Conservation (phyloP, 352 stramenopile species). For the Elongisporangium undulatum region DNA sequence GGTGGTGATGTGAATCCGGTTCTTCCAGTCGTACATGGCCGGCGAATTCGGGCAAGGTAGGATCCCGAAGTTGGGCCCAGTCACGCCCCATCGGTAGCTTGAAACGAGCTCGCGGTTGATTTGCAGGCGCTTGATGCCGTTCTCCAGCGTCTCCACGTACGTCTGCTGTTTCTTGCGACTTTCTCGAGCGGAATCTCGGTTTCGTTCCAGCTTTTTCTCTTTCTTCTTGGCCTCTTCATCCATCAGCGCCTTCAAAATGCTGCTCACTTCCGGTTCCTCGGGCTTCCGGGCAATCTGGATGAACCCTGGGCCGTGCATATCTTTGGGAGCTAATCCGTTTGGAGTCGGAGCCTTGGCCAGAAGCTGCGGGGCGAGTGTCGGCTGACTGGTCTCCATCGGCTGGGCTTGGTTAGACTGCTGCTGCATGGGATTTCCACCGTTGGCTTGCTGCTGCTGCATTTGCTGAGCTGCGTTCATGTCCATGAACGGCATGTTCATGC, state of each 20-base stretch:
- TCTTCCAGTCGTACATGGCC: slow-evolving; percentile 59
- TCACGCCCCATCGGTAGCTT: slow-evolving; percentile 72
- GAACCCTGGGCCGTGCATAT: slow-evolving; percentile 35
- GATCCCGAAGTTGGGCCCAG: slow-evolving; percentile 31
- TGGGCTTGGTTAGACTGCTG: neutral
- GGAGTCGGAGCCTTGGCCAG: neutral
- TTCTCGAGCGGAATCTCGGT: slow-evolving; percentile 82
- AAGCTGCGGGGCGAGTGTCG: neutral
- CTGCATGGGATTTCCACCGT: slow-evolving; percentile 1
- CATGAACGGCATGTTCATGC: slow-evolving; percentile 23
- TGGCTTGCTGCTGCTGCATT: slow-evolving; percentile 23
- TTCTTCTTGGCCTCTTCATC: slow-evolving; percentile 88
- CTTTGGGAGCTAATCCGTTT: slow-evolving; percentile 22
- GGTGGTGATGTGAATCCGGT: slow-evolving; percentile 63
- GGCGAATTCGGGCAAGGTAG: slow-evolving; percentile 40
- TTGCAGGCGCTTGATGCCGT: slow-evolving; percentile 83
- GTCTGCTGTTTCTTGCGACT: slow-evolving; percentile 85
- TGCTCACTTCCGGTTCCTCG: slow-evolving; percentile 76
- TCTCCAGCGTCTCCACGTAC: slow-evolving; percentile 84
- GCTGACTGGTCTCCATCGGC: neutral
- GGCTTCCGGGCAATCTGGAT: slow-evolving; percentile 81
- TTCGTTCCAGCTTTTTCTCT: slow-evolving; percentile 86
- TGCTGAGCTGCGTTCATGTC: slow-evolving; percentile 26
- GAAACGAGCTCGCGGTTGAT: slow-evolving; percentile 74
- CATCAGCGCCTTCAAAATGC: slow-evolving; percentile 85